A percentile compares a stretch with the other conserved stretches of the same genome.
phyloP scores from a whole-genome alignment of 208 protist species.

The Leishmania turanica region DNA sequence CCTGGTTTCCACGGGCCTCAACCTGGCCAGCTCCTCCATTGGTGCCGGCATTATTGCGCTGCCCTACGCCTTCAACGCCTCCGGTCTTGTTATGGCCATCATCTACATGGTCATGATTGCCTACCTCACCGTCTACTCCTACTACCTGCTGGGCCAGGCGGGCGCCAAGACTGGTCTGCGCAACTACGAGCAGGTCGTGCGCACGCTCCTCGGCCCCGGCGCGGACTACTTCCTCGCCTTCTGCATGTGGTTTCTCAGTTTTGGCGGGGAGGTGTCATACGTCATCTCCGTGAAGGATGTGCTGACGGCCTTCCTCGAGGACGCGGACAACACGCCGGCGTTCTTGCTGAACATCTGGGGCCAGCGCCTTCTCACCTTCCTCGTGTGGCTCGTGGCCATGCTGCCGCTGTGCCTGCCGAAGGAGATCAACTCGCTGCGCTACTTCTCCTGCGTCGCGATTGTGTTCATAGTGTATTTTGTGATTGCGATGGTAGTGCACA shows the following conservation, averaged over 20 bases:
- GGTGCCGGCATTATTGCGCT: conserved; percentile 66
- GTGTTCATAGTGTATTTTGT: conserved; percentile 80
- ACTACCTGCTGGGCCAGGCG: conserved; percentile 43
- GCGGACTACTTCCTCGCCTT: conserved; percentile 61
- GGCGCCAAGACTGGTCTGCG: conserved; percentile 36
- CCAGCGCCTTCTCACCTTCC: conserved; percentile 46
- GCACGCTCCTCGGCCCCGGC: conserved; percentile 44
- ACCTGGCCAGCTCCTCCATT: conserved; percentile 47
- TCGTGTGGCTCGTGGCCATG: conserved; percentile 64
- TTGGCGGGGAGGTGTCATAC: conserved; percentile 73
- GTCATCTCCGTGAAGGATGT: conserved; percentile 75
- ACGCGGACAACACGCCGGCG: conserved; percentile 28
- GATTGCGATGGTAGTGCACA: conserved; percentile 64
- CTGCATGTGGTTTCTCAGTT: conserved; percentile 55
- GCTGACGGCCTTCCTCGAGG: conserved; percentile 49
- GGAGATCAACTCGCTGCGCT: conserved; percentile 84
- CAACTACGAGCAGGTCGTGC: conserved; percentile 54
- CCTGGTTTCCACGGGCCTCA: conserved; percentile 53
- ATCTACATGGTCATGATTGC: conserved; percentile 38
- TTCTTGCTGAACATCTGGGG: conserved; percentile 37
- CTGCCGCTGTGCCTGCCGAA: conserved; percentile 77
- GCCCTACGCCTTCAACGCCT: conserved; percentile 52
- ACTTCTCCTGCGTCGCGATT: conserved; percentile 63
- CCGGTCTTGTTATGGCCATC: conserved; percentile 46
- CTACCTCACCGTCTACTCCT: conserved; percentile 58